Conservation (phyloP, 352 stramenopile genomes). For the Phytophthora tentaculata region DNA sequence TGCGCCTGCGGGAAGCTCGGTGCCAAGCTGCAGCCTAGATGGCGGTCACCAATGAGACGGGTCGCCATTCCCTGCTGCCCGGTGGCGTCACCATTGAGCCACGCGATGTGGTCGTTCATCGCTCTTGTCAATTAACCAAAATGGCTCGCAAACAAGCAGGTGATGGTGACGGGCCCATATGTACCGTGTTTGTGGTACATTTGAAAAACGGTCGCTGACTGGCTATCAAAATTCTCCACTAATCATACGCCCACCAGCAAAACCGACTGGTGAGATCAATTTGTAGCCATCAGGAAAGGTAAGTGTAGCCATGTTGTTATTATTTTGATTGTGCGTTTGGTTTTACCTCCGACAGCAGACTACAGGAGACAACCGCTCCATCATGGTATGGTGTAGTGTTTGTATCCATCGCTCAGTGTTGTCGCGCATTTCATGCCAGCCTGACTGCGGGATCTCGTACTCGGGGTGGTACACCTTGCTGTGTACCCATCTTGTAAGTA, state of each 20-base stretch:
- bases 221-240: no score
- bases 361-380: conserved; percentile 36
- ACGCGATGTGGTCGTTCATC: conserved; percentile 7
- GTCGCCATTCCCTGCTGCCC: not conserved
- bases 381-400: conserved; percentile 41
- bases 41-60: conserved; percentile 10
- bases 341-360: conserved; percentile 32
- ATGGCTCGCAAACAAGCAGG: conserved; percentile 23
- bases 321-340: no score
- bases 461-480: conserved; percentile 42
- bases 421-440: conserved; percentile 42
- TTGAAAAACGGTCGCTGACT: no score
- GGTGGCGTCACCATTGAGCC: conserved; percentile 11
- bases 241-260: no score
- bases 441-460: conserved; percentile 36
- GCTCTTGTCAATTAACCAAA: conserved; percentile 6
- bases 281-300: no score
- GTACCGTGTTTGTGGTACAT: conserved; percentile 16
- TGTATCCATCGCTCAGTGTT: conserved; percentile 47
- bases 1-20: conserved; percentile 23
- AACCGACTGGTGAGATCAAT: not conserved
- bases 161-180: conserved; percentile 12
- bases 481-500: conserved; percentile 45
- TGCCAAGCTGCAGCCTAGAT: not conserved
- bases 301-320: conserved; percentile 5